phyloP scores from a whole-genome alignment of 2,329 filamentous ascomycete genomes.

The Ceratocystis albifundus region DNA sequence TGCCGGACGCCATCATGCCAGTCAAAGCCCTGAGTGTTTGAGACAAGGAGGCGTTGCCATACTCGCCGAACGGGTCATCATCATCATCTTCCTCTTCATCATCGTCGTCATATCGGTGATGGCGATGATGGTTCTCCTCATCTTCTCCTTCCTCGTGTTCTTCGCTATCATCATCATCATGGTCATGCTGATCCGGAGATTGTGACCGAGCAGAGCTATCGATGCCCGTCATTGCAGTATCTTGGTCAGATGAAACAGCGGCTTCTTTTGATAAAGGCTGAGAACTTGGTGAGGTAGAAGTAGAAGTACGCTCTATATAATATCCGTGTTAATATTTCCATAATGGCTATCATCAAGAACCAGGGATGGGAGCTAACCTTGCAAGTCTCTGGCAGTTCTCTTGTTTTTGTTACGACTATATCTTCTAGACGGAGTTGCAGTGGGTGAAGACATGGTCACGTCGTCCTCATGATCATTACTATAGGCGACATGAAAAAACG shows the following conservation, averaged over 20 bases:
- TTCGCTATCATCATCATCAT: conserved; percentile 17
- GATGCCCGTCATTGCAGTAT: conserved; percentile 59
- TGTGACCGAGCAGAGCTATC: conserved; percentile 42
- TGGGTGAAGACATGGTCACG: conserved; percentile 29
- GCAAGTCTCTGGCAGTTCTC: not conserved
- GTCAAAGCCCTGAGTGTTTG: conserved; percentile 75
- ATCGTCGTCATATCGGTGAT: conserved; percentile 34
- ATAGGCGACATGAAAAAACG: conserved; percentile 14
- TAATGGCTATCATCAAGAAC: not conserved
- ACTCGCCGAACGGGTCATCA: conserved; percentile 51
- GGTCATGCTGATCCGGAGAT: conserved; percentile 31
- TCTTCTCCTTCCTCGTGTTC: conserved; percentile 16
- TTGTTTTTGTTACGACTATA: conserved; percentile 25
- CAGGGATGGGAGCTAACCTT: conserved; percentile 7
- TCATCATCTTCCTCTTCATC: conserved; percentile 57
- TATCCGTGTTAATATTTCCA: not conserved
- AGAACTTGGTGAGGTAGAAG: conserved; percentile 30
- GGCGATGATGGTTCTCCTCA: conserved; percentile 25
- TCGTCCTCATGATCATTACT: conserved; percentile 16
- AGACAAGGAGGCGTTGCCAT: conserved; percentile 50
- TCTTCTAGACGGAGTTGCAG: conserved; percentile 12
- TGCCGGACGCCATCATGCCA: conserved; percentile 73
- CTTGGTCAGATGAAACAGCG: conserved; percentile 43
- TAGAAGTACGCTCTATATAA: conserved; percentile 2
- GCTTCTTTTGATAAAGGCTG: conserved; percentile 44